Evolutionary conservation across 768 basidiomycete species (phyloP).

Genomic region (Boletus tomentosulus): DNA sequence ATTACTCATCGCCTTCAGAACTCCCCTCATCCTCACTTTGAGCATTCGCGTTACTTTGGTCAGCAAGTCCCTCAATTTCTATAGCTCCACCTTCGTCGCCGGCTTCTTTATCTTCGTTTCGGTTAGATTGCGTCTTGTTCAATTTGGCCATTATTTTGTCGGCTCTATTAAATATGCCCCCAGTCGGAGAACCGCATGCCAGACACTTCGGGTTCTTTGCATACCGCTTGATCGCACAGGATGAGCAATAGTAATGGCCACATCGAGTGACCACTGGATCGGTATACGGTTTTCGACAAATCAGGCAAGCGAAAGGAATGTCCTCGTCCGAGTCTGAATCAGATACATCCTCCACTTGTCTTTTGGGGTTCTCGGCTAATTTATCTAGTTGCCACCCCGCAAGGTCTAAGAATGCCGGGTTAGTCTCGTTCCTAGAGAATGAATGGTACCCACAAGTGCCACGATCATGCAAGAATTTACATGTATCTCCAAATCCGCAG

Average conservation of each 20-base stretch:
- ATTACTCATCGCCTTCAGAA: slow-evolving; percentile 31
- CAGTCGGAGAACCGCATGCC: slow-evolving; percentile 90
- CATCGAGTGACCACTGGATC: slow-evolving; percentile 96
- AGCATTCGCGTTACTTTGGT: slow-evolving; percentile 25
- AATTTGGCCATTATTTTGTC: slow-evolving; percentile 89
- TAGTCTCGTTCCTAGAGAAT: slow-evolving; percentile 2
- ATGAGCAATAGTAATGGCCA: slow-evolving; percentile 93
- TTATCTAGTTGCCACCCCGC: slow-evolving; percentile 99
- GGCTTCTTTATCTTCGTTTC: slow-evolving; percentile 42
- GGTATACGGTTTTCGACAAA: slow-evolving; percentile 92
- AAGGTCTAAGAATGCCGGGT: slow-evolving; percentile 55
- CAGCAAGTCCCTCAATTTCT: slow-evolving; percentile 58
- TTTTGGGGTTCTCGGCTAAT: slow-evolving; percentile 72
- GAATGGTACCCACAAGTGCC: slow-evolving; percentile 70
- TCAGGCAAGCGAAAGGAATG: slow-evolving; percentile 96
- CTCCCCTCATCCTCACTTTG: slow-evolving; percentile 24
- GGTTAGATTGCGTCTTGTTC: slow-evolving; percentile 64
- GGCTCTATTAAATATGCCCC: slow-evolving; percentile 94
- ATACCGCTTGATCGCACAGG: slow-evolving; percentile 93
- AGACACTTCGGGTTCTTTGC: slow-evolving; percentile 93
- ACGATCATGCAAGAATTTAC: slow-evolving; percentile 98
- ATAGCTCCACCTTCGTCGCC: slow-evolving; percentile 39
- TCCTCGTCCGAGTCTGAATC: slow-evolving; percentile 78
- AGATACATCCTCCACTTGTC: slow-evolving; percentile 50
- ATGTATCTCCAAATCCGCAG: slow-evolving; percentile 98